Evolutionary conservation across 108 stramenopile genomes (phyloP).

Genomic region (Conticribra weissflogii): DNA sequence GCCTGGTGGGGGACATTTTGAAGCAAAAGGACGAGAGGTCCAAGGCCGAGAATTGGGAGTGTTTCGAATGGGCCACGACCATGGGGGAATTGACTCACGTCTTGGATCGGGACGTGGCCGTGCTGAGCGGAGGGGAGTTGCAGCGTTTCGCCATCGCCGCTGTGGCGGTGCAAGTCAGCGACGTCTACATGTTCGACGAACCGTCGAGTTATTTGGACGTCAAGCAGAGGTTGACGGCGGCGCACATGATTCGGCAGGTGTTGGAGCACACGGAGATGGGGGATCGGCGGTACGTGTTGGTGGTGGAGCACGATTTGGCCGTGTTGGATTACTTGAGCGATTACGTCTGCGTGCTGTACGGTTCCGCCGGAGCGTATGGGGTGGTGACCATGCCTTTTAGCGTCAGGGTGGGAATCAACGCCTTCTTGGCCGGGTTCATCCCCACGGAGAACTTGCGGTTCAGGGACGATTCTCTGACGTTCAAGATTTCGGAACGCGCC

Average conservation of each 20-base stretch:
- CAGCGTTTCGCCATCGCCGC: constrained; percentile 98
- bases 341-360: constrained; percentile 98
- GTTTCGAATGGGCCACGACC: constrained; percentile 65
- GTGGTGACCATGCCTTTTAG: constrained; percentile 99
- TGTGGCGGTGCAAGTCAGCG: constrained; percentile 88
- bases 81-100: constrained; percentile 92
- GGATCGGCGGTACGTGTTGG: constrained; percentile 89
- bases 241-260: constrained; percentile 94
- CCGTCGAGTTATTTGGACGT: constrained; percentile 99
- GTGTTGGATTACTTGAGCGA: constrained; percentile 99
- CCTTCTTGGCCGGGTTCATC: constrained; percentile 98
- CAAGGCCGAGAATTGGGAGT: constrained; percentile 74
- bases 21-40: constrained; percentile 86
- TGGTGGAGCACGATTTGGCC: constrained; percentile 99
- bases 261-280: constrained; percentile 73
- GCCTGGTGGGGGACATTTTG: constrained; percentile 88
- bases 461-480: constrained; percentile 94
- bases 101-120: constrained; percentile 91
- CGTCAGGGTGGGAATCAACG: constrained; percentile 98
- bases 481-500: constrained; percentile 95
- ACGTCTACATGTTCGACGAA: constrained; percentile 99
- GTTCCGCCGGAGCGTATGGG: constrained; percentile 95
- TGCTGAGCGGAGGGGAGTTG: constrained; percentile 97
- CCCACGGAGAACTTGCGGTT: constrained; percentile 99
- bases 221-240: constrained; percentile 97